A percentile compares a stretch with the other conserved stretches of the same genome.
These are phyloP conservation scores for Stramenopiles sp. DNA, from an alignment of 352 stramenopile species.

Conservation along the genomic window DNA sequence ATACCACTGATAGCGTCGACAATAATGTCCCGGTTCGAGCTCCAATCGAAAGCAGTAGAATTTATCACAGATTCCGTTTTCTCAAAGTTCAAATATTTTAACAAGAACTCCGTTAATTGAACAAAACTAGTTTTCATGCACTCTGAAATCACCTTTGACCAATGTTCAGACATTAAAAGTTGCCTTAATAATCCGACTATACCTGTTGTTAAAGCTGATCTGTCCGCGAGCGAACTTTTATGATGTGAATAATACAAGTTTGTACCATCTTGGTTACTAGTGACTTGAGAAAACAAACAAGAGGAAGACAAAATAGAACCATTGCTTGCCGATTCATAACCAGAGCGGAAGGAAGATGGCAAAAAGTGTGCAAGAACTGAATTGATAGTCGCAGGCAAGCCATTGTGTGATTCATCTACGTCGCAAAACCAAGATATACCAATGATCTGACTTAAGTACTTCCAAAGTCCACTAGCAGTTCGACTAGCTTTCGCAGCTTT, in stretches of 20 bases:
- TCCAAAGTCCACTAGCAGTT: neutral
- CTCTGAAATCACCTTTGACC: neutral
- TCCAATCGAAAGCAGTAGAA: neutral
- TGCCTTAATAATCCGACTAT: neutral
- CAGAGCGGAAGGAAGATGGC: neutral
- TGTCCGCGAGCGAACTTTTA: neutral
- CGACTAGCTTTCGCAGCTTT: neutral
- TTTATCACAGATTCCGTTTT: neutral
- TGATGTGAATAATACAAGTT: too few relatives aligned
- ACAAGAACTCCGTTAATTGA: neutral
- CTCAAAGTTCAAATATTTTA: neutral
- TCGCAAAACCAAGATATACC: neutral
- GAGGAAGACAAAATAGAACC: too few relatives aligned
- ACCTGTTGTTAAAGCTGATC: neutral
- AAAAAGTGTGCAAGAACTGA: constrained; percentile 3
- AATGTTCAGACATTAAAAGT: neutral
- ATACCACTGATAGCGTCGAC: neutral
- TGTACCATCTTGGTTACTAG: too few relatives aligned
- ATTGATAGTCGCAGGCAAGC: neutral
- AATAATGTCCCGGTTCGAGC: neutral
- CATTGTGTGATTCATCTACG: neutral
- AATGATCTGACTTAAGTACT: neutral
- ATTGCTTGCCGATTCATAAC: too few relatives aligned
- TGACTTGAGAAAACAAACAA: too few relatives aligned
- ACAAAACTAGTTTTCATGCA: neutral